phyloP scores from a whole-genome alignment of 2,329 filamentous ascomycete species.

The Tricladium varicosporioides region DNA sequence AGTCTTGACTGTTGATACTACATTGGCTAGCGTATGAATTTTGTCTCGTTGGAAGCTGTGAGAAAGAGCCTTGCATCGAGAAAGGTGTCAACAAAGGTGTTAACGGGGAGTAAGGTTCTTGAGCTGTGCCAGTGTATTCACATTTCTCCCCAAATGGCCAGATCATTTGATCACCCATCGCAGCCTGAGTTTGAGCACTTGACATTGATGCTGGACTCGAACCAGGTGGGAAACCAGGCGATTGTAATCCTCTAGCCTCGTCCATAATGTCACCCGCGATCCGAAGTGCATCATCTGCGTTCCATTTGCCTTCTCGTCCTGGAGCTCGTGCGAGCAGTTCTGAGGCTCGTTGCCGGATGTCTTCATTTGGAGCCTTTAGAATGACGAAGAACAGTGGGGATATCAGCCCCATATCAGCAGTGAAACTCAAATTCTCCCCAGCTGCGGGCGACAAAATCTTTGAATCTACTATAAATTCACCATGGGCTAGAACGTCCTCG shows the following conservation, averaged over 20 bases:
- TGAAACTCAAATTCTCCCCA: slow-evolving; percentile 17
- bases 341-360: slow-evolving; percentile 19
- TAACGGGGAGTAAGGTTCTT: not conserved
- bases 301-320: slow-evolving; percentile 32
- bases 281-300: slow-evolving; percentile 22
- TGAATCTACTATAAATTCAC: slow-evolving; percentile 17
- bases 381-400: slow-evolving; percentile 28
- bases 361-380: slow-evolving; percentile 15
- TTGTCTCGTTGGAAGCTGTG: not conserved
- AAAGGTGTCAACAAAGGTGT: not conserved
- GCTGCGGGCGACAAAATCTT: not conserved
- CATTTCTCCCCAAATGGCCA: slow-evolving; percentile 21
- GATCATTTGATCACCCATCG: slow-evolving; percentile 18
- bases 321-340: slow-evolving; percentile 21
- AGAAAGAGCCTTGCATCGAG: not conserved
- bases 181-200: slow-evolving; percentile 4
- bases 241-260: slow-evolving; percentile 8
- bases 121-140: not conserved
- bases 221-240: slow-evolving; percentile 6
- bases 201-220: slow-evolving; percentile 9
- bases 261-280: slow-evolving; percentile 16
- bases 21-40: not conserved
- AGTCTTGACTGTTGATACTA: not conserved
- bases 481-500: slow-evolving; percentile 24
- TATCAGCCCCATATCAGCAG: slow-evolving; percentile 26